These are phyloP conservation scores for Sporopachydermia quercuum DNA, from an alignment of 805 yeast species.

Conservation along the genomic window DNA sequence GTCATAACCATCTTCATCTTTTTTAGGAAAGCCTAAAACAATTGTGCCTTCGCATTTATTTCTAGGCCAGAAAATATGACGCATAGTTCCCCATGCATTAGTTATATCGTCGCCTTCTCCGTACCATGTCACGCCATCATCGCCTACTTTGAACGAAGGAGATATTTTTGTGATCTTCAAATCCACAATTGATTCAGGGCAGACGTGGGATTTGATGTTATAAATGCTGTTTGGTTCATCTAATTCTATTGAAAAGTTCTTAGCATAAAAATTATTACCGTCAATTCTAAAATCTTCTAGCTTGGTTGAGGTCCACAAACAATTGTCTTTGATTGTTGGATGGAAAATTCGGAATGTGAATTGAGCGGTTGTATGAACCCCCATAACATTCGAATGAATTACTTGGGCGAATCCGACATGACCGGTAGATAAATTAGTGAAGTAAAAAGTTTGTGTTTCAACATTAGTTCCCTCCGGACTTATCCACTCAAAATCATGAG, in stretches of 20 bases:
- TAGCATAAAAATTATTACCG: conserved; percentile 63
- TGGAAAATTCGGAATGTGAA: conserved; percentile 60
- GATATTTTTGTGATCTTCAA: conserved; percentile 37
- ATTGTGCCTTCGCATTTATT: conserved; percentile 47
- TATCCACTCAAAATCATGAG: conserved; percentile 47
- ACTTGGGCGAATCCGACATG: conserved; percentile 36
- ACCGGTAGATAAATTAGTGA: conserved; percentile 28
- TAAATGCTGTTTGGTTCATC: conserved; percentile 24
- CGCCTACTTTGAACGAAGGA: conserved; percentile 64
- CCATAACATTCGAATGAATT: conserved; percentile 36
- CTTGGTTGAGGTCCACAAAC: conserved; percentile 67
- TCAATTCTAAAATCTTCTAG: conserved; percentile 53
- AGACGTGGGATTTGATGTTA: conserved; percentile 39
- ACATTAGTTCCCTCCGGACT: conserved; percentile 40
- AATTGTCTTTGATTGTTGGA: conserved; percentile 24
- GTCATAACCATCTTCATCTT: conserved; percentile 9
- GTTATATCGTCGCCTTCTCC: conserved; percentile 44
- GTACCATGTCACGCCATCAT: conserved; percentile 57
- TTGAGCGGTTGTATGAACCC: conserved; percentile 59
- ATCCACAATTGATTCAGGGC: conserved; percentile 43
- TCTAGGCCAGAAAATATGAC: conserved; percentile 79
- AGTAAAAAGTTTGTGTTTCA: conserved; percentile 41
- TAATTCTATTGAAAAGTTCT: conserved; percentile 41
- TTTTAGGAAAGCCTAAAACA: conserved; percentile 12
- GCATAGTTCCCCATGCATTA: conserved; percentile 79